Base-by-base conservation (phyloP, 1,139 yeast species). In the Taphrina pruni region DNA sequence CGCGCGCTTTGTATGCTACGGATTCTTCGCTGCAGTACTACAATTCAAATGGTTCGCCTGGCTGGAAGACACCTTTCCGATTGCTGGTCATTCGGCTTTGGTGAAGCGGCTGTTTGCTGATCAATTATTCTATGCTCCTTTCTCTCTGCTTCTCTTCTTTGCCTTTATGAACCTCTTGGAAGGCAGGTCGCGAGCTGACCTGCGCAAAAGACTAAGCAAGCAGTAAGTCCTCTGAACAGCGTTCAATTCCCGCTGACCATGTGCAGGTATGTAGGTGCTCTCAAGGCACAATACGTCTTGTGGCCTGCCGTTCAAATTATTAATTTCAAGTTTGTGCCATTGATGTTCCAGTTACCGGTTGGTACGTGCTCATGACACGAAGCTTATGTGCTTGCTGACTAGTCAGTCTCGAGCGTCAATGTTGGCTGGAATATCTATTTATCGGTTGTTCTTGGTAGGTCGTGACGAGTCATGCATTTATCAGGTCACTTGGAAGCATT, bases 251-350 rank as follows among this genome's bases (percentile, higher is more conserved):
- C 12, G 2, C 41, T 60, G 65, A 60, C 56, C 1, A 17, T 9
- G 6, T 43, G n/a, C 14, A 50, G 65, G 35, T 61, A 50, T 38
- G 51, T 50, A 9, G 58, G 58, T n/a, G 66, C 66, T 12, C 45
- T 65, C 32, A 60, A 60, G 55, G 65, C 65, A 11, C 91, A 90
- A 76, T 92, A 97, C 96, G 73, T 82, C 61, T 88, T 92, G 8
- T 92, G 97, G 97, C 97, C 97, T 0, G 80, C 85, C 0, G 87
- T 92, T 75, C 97, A 92, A 78, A 72, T 85, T 65, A 74, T 86
- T 70, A 93, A 93, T 77, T 90, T 93, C 75, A 82, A 69, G 41
- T 62, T 65, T 51, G 62, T 66, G 45, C 70, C 70, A 9, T 43
- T 69, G 36, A 56, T 56, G 56, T 69, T 51, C 39, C 70, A 69